Evolutionary conservation across 176 grass and related monocot species (phyloP).

Genomic region (Lolium perenne): DNA sequence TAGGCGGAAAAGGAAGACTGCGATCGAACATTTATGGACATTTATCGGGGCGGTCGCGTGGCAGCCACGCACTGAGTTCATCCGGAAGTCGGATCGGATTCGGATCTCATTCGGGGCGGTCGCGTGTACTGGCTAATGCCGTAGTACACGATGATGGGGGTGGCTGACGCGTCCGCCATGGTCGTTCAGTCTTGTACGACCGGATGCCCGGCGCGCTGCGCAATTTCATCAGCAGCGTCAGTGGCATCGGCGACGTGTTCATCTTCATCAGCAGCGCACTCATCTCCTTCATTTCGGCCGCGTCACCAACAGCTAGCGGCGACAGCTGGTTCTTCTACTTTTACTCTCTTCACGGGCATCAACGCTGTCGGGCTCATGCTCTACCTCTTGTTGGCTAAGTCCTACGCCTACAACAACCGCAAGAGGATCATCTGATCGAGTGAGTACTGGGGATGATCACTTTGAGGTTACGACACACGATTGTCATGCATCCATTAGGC

Average conservation of each 20-base stretch:
- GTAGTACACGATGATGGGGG: neutral
- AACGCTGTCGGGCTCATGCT: neutral
- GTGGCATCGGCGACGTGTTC: no score
- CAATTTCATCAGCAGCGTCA: no score
- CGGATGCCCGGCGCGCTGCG: neutral
- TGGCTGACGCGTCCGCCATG: slow-evolving; percentile 39
- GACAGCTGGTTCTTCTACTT: slow-evolving; percentile 61
- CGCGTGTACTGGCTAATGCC: neutral
- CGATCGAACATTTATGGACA: no score
- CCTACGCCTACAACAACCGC: neutral
- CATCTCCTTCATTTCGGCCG: no score
- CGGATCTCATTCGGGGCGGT: neutral
- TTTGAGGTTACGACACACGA: no score
- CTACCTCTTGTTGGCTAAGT: neutral
- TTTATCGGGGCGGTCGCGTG: no score
- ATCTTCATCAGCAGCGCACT: no score
- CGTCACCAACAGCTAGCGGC: slow-evolving; percentile 9
- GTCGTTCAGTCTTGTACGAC: slow-evolving; percentile 34
- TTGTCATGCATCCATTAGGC: no score
- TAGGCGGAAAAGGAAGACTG: no score
- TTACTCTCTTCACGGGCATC: slow-evolving; percentile 43
- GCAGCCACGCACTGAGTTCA: no score
- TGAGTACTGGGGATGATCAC: neutral
- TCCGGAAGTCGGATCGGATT: no score
- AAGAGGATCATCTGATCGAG: neutral